Evolutionary conservation across 1,284 basidiomycete genomes (phyloP).

Genomic region (Fistulinella cinereoalba): DNA sequence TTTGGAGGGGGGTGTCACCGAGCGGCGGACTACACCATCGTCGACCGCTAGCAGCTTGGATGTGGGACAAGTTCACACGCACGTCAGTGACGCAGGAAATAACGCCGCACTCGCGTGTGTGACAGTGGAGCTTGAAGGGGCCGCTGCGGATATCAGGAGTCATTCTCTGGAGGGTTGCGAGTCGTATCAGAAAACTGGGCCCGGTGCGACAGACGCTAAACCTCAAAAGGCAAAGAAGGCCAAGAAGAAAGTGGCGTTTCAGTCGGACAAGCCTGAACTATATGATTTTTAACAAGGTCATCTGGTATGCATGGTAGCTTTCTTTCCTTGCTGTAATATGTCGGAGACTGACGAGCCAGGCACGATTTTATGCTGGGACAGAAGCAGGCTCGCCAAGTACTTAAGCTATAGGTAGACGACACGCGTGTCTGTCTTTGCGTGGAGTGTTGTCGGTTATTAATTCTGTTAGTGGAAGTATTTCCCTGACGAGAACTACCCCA

Average conservation of each 20-base stretch:
- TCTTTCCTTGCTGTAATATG: not conserved
- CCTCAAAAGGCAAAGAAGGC: constrained; percentile 43
- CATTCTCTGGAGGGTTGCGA: not conserved
- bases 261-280: constrained; percentile 62
- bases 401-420: not conserved
- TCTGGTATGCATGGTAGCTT: not conserved
- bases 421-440: not conserved
- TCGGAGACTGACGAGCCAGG: too few species aligned
- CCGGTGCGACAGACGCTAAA: not conserved
- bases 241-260: constrained; percentile 70
- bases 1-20: constrained; percentile 86
- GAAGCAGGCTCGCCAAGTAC: too few species aligned
- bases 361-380: too few species aligned
- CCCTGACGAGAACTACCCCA: not conserved
- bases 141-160: constrained; percentile 4
- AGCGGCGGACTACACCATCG: constrained; percentile 72
- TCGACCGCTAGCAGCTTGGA: constrained; percentile 28
- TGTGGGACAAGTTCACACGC: constrained; percentile 15
- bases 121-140: constrained; percentile 27
- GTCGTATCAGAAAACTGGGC: constrained; percentile 3
- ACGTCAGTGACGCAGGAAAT: constrained; percentile 5
- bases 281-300: constrained; percentile 48
- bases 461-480: not conserved
- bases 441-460: not conserved
- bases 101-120: constrained; percentile 18